Conservation (phyloP, 192 early-diverging fungal species). For the Dissophora ornata region DNA sequence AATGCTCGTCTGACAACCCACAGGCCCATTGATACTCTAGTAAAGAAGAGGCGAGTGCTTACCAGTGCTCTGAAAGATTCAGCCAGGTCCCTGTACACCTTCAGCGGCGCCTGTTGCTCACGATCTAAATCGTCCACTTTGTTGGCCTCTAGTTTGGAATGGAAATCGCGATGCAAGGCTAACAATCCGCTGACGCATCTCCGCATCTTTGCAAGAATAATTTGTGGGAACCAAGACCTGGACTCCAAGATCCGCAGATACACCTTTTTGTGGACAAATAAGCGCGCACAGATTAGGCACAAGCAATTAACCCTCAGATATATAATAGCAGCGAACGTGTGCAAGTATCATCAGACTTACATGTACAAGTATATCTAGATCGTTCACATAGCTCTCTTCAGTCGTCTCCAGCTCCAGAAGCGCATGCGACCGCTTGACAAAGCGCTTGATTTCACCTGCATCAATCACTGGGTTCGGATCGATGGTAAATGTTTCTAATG, state of each 20-base stretch:
- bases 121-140: conserved; percentile 1
- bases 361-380: conserved; percentile 58
- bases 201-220: conserved; percentile 1
- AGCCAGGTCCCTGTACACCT: conserved; percentile 14
- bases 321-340: too few species aligned
- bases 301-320: too few species aligned
- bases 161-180: conserved; percentile 15
- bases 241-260: conserved; percentile 26
- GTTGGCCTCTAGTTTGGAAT: background rate
- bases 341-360: conserved; percentile 35
- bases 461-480: conserved; percentile 12
- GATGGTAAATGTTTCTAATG: conserved; percentile 14
- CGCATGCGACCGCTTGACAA: conserved; percentile 53
- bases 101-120: conserved; percentile 2
- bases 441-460: conserved; percentile 35
- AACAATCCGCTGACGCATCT: conserved; percentile 20
- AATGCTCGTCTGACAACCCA: too few species aligned
- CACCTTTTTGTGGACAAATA: conserved; percentile 6
- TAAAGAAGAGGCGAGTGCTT: too few species aligned
- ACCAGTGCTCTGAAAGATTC: conserved; percentile 19
- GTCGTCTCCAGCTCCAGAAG: conserved; percentile 60
- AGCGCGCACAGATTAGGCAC: too few species aligned
- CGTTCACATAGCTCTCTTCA: conserved; percentile 62
- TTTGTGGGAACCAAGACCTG: conserved; percentile 30
- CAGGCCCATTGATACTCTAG: too few species aligned